phyloP scores from a whole-genome alignment of 2,329 filamentous ascomycete species.

The Aspergillus aculeatinus region DNA sequence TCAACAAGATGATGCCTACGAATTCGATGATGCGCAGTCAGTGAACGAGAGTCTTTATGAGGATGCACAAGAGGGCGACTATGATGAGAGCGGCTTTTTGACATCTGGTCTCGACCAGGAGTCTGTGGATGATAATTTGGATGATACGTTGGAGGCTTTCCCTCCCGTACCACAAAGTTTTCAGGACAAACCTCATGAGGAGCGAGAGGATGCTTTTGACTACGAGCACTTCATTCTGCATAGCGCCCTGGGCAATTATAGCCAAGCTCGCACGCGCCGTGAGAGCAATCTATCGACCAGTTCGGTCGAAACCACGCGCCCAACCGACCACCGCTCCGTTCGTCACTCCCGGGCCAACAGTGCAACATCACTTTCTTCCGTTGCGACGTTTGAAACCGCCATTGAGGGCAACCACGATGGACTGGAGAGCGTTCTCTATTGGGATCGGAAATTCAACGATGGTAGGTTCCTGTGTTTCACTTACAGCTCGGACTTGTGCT shows the following conservation, averaged over 20 bases:
- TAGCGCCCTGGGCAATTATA: slow-evolving; percentile 74
- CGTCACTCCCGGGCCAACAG: slow-evolving; percentile 54
- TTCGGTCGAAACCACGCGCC: slow-evolving; percentile 53
- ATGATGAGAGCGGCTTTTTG: slow-evolving; percentile 27
- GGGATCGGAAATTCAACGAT: slow-evolving; percentile 39
- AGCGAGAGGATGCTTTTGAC: slow-evolving; percentile 91
- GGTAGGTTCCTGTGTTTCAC: slow-evolving; percentile 21
- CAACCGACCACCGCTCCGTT: slow-evolving; percentile 20
- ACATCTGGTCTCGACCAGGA: slow-evolving; percentile 62
- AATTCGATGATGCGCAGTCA: slow-evolving; percentile 31
- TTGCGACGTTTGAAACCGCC: slow-evolving; percentile 64
- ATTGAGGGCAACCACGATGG: slow-evolving; percentile 53
- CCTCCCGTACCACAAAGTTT: slow-evolving; percentile 42
- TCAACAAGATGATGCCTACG: slow-evolving; percentile 11
- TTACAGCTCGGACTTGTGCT: neutral
- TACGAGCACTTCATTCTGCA: slow-evolving; percentile 96
- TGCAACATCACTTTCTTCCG: slow-evolving; percentile 59
- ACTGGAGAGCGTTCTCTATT: slow-evolving; percentile 39
- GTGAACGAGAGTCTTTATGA: slow-evolving; percentile 41
- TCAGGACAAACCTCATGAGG: slow-evolving; percentile 75
- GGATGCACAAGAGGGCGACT: slow-evolving; percentile 44
- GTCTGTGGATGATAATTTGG: slow-evolving; percentile 42
- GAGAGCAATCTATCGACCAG: slow-evolving; percentile 43
- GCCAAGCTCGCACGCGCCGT: slow-evolving; percentile 31
- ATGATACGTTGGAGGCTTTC: slow-evolving; percentile 36